Conservation (phyloP, 228 moss, liverwort and hornwort species). For the Sphagnum magellanicum region DNA sequence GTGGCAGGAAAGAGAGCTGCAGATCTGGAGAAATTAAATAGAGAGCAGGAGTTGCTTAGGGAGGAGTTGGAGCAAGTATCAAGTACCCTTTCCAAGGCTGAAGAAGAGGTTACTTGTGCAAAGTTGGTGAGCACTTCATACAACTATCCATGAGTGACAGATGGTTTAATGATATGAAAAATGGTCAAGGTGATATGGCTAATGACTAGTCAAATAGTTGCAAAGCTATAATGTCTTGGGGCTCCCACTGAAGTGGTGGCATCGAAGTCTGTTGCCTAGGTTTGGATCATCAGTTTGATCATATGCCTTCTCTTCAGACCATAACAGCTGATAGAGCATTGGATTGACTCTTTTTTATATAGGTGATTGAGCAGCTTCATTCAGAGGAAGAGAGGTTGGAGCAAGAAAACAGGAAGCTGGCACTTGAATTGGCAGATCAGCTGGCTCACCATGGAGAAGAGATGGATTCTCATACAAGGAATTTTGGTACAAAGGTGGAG, state of each 20-base stretch:
- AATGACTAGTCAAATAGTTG: too few relatives aligned
- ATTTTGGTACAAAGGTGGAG: constrained; percentile 7
- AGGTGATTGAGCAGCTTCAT: constrained; percentile 24
- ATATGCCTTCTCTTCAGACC: too few relatives aligned
- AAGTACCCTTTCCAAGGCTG: constrained; percentile 6
- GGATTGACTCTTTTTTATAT: background rate
- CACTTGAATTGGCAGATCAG: constrained; percentile 11
- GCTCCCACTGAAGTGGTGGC: too few relatives aligned
- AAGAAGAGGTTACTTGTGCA: constrained; percentile 1
- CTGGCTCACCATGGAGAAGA: constrained; percentile 5
- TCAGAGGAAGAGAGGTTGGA: constrained; percentile 18
- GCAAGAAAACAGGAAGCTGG: constrained; percentile 29
- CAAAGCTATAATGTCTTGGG: too few relatives aligned
- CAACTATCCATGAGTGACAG: too few relatives aligned
- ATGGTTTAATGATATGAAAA: too few relatives aligned
- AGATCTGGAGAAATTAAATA: background rate
- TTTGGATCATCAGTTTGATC: too few relatives aligned
- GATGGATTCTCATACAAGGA: constrained; percentile 12
- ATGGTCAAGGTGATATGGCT: too few relatives aligned
- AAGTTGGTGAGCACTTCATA: background rate
- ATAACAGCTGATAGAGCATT: too few relatives aligned
- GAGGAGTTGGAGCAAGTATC: constrained; percentile 2
- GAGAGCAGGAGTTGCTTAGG: background rate
- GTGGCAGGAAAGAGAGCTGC: background rate
- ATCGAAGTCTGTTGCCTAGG: too few relatives aligned